Evolutionary conservation across 192 early-diverging fungal genomes (phyloP).

Genomic region (Linnemannia zychae): DNA sequence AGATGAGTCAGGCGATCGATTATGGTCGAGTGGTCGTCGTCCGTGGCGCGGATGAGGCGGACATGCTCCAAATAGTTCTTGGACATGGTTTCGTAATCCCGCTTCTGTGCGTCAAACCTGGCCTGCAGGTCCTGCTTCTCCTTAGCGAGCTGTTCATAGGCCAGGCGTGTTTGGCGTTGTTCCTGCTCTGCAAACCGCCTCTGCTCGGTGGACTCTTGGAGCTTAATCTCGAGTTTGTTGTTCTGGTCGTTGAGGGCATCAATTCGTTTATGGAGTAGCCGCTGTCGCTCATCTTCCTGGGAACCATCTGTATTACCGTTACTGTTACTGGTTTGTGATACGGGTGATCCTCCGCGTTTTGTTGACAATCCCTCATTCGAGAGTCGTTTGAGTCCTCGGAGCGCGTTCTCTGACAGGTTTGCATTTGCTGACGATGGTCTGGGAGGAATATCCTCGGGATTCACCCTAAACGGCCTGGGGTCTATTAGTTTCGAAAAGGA

Average conservation of each 20-base stretch:
- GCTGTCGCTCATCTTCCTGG: background rate
- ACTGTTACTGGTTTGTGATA: background rate
- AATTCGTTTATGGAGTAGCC: constrained; percentile 23
- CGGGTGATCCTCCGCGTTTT: constrained; percentile 40
- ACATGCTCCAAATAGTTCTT: constrained; percentile 54
- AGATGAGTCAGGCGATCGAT: constrained; percentile 31
- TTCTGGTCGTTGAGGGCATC: constrained; percentile 27
- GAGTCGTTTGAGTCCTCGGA: constrained; percentile 34
- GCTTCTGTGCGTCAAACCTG: constrained; percentile 26
- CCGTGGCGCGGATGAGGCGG: constrained; percentile 42
- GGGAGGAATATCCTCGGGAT: constrained; percentile 15
- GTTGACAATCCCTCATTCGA: constrained; percentile 11
- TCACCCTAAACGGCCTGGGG: constrained; percentile 31
- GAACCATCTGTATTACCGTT: background rate
- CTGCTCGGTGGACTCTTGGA: constrained; percentile 10
- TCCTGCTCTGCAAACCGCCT: constrained; percentile 3
- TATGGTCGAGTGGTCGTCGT: constrained; percentile 53
- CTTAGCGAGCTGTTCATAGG: constrained; percentile 16
- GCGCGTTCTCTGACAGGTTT: constrained; percentile 25
- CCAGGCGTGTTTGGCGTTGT: background rate
- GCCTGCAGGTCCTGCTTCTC: constrained; percentile 24
- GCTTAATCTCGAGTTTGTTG: constrained; percentile 12
- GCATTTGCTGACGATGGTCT: constrained; percentile 15
- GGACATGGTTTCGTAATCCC: constrained; percentile 52
- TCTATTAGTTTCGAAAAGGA: background rate